Percentiles rank a stretch among this genome's conserved stretches.
These are phyloP conservation scores for Phytopythium kandeliae DNA, from an alignment of 352 stramenopile species.

Conservation along the genomic window DNA sequence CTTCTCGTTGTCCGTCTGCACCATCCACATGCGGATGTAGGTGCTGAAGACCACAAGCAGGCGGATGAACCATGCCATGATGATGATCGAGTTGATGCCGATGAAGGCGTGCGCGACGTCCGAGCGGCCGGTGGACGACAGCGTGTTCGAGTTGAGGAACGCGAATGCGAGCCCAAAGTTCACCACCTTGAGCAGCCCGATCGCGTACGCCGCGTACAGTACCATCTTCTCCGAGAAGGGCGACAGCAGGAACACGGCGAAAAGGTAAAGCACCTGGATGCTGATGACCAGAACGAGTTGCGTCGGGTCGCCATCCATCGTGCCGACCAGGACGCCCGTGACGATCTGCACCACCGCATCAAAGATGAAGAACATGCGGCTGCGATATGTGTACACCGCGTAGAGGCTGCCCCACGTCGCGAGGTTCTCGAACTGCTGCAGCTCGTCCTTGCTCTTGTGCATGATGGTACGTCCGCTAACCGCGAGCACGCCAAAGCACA, in stretches of 20 bases:
- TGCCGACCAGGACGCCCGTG: constrained; percentile 47
- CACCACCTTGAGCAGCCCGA: constrained; percentile 47
- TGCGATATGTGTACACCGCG: constrained; percentile 49
- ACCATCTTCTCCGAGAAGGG: constrained; percentile 34
- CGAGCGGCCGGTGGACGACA: constrained; percentile 29
- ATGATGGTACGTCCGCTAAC: constrained; percentile 48
- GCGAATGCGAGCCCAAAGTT: constrained; percentile 56
- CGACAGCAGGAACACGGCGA: constrained; percentile 35
- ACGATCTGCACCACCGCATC: constrained; percentile 47
- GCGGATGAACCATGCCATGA: constrained; percentile 51
- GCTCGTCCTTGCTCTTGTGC: constrained; percentile 43
- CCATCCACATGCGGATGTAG: constrained; percentile 51
- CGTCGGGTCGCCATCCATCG: constrained; percentile 43
- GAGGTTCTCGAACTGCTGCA: constrained; percentile 52
- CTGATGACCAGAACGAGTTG: constrained; percentile 52
- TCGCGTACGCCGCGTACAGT: constrained; percentile 33
- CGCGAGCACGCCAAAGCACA: constrained; percentile 42
- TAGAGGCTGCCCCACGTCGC: constrained; percentile 63
- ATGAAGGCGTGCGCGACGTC: constrained; percentile 50
- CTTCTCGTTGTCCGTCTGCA: constrained; percentile 28
- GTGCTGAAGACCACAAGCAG: constrained; percentile 53
- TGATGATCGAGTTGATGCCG: constrained; percentile 54
- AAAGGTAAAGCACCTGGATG: constrained; percentile 45
- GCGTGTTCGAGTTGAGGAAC: constrained; percentile 45
- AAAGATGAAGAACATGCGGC: constrained; percentile 63